These are phyloP conservation scores for Biscutella laevigata DNA, from an alignment of 441 rosid genomes.

Conservation along the genomic window DNA sequence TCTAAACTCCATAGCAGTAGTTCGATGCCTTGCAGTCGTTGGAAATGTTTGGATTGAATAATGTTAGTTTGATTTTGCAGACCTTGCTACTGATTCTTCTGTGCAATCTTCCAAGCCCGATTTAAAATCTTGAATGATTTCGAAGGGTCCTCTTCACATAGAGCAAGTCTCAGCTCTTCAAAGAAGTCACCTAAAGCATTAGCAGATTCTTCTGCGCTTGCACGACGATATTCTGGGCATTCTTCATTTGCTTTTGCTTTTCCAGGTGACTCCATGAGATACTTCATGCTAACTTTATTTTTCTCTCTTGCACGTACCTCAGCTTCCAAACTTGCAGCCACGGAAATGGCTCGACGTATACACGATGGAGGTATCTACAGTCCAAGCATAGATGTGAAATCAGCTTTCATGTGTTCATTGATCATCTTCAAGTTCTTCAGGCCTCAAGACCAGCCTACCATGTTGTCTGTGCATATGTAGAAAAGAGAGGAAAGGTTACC, in stretches of 20 bases:
- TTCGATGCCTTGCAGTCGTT: background rate
- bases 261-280: conserved; percentile 10
- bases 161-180: conserved; percentile 36
- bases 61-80: conserved; percentile 1
- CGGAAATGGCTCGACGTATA: conserved; percentile 45
- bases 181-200: conserved; percentile 33
- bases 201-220: conserved; percentile 19
- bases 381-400: conserved; percentile 2
- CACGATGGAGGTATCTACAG: conserved; percentile 69
- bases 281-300: too few species aligned
- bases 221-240: background rate
- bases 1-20: too few species aligned
- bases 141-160: conserved; percentile 26
- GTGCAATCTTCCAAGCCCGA: conserved; percentile 44
- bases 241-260: conserved; percentile 18
- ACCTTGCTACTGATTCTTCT: conserved; percentile 27
- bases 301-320: conserved; percentile 35
- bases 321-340: conserved; percentile 66
- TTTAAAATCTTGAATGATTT: conserved; percentile 34
- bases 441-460: background rate
- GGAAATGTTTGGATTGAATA: background rate
- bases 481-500: conserved; percentile 33
- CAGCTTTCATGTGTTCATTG: background rate
- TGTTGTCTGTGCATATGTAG: background rate
- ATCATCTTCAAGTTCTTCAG: background rate